Evolutionary conservation across 2,329 filamentous ascomycete species (phyloP).

Genomic region (Neofusicoccum cordaticola): DNA sequence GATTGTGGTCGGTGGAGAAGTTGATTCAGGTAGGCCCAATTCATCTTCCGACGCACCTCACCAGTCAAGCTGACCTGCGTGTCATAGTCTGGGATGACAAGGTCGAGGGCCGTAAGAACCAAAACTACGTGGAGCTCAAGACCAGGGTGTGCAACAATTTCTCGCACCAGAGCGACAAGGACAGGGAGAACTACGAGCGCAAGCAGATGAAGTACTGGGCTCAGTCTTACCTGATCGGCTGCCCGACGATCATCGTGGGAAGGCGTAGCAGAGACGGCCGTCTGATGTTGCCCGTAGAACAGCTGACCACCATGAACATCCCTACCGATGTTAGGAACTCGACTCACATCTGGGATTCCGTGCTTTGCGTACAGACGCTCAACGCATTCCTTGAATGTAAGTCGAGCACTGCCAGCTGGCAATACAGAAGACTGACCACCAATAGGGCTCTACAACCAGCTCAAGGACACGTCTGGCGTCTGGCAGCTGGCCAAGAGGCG

Average conservation of each 20-base stretch:
- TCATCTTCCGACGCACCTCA: constrained; percentile 17
- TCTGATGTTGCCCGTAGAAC: constrained; percentile 61
- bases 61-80: neutral
- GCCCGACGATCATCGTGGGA: constrained; percentile 87
- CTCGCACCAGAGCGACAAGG: constrained; percentile 54
- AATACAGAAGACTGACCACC: neutral
- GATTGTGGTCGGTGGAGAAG: constrained; percentile 85
- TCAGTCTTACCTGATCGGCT: constrained; percentile 89
- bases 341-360: neutral
- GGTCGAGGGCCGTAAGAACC: constrained; percentile 61
- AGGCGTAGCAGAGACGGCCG: constrained; percentile 61
- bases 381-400: neutral
- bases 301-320: constrained; percentile 76
- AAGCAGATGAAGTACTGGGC: constrained; percentile 97
- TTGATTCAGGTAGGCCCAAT: constrained; percentile 69
- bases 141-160: constrained; percentile 47
- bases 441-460: neutral
- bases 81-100: constrained; percentile 76
- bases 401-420: neutral
- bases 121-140: constrained; percentile 94
- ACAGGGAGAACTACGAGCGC: constrained; percentile 74
- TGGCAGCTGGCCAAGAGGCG: neutral
- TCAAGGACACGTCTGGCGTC: neutral
- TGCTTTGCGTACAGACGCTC: neutral
- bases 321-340: constrained; percentile 62